These are phyloP conservation scores for Nakaseomyces uthaithaninus DNA, from an alignment of 1,139 yeast genomes.

Conservation along the genomic window DNA sequence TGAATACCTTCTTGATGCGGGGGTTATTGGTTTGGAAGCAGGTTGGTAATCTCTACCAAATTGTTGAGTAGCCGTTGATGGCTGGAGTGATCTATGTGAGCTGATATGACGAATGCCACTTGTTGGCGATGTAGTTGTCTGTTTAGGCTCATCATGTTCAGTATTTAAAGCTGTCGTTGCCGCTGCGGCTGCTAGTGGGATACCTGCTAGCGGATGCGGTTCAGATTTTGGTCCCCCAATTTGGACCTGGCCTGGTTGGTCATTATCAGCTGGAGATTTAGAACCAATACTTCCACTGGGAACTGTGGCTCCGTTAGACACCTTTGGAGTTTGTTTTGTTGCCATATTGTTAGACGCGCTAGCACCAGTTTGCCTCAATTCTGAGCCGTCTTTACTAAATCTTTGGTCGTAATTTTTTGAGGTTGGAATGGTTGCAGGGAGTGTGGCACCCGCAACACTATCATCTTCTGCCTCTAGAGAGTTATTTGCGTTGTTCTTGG, in stretches of 20 bases:
- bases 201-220: not conserved
- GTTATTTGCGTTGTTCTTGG: not conserved
- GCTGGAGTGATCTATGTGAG: slow-evolving; percentile 3
- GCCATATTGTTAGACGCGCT: not conserved
- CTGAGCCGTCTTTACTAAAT: slow-evolving; percentile 11
- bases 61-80: slow-evolving; percentile 3
- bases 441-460: slow-evolving; percentile 32
- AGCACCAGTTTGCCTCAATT: not conserved
- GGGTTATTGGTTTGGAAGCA: slow-evolving; percentile 4
- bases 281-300: not conserved
- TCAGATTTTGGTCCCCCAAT: not conserved
- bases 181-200: slow-evolving; percentile 6
- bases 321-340: not conserved
- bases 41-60: slow-evolving; percentile 7
- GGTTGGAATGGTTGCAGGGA: slow-evolving; percentile 32
- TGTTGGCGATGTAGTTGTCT: not conserved
- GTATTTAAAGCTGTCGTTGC: slow-evolving; percentile 4
- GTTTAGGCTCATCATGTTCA: not conserved
- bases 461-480: slow-evolving; percentile 1
- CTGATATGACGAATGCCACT: slow-evolving; percentile 5
- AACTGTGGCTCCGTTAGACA: not conserved
- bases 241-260: not conserved
- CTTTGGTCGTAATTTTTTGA: slow-evolving; percentile 29
- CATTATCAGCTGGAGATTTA: not conserved
- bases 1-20: slow-evolving; percentile 3